A percentile compares a stretch with the other conserved stretches of the same genome.
phyloP scores from a whole-genome alignment of 148 eudicot genomes.

The Nepenthes mirabilis region DNA sequence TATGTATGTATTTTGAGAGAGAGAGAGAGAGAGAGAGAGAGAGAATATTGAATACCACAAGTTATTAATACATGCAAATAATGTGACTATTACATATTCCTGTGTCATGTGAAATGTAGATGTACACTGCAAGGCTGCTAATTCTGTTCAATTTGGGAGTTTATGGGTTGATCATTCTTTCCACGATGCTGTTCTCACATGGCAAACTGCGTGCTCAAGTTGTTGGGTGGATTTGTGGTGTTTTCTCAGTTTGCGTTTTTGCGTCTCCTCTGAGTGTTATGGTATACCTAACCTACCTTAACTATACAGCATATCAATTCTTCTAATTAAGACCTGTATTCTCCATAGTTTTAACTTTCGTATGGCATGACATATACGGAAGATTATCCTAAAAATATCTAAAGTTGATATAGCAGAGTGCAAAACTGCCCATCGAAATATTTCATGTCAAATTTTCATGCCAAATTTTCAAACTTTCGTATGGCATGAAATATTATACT shows the following conservation, averaged over 20 bases:
- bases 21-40: no score
- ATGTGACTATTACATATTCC: neutral
- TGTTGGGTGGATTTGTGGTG: conserved; percentile 82
- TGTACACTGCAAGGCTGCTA: conserved; percentile 35
- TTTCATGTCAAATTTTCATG: no score
- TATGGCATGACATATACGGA: neutral
- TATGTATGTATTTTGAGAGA: neutral
- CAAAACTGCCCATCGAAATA: no score
- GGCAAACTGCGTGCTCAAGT: conserved; percentile 25
- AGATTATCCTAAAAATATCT: no score
- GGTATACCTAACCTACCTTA: conserved; percentile 17
- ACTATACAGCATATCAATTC: neutral
- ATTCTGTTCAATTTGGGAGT: conserved; percentile 32
- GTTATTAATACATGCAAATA: neutral
- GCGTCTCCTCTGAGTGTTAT: conserved; percentile 74
- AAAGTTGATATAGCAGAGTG: no score
- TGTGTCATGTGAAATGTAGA: conserved; percentile 9
- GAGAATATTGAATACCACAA: no score
- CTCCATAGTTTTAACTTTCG: neutral
- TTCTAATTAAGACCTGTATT: neutral
- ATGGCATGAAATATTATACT: no score
- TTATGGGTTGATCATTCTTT: conserved; percentile 23
- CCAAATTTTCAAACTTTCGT: neutral
- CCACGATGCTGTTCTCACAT: conserved; percentile 20
- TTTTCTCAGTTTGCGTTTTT: conserved; percentile 58